phyloP scores from a whole-genome alignment of 1,139 yeast species.

The Hemisphaericaspora xylanilytica region DNA sequence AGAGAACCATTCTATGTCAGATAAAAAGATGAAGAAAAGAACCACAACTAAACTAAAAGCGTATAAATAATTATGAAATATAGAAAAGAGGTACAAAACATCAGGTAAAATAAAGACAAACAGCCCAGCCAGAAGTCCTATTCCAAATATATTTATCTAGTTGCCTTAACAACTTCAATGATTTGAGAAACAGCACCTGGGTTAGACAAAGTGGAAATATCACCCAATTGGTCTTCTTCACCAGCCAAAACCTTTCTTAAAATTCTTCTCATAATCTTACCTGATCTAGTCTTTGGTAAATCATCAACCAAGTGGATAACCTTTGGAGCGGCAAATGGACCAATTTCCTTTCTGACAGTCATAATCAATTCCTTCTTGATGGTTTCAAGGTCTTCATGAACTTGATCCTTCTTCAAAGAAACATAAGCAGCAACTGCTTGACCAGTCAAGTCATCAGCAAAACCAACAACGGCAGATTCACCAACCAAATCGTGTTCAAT shows the following conservation, averaged over 20 bases:
- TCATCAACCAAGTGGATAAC: constrained; percentile 68
- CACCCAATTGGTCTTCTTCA: constrained; percentile 77
- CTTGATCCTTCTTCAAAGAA: constrained; percentile 50
- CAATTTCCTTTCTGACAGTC: constrained; percentile 76
- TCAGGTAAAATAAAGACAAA: background rate
- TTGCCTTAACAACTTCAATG: constrained; percentile 54
- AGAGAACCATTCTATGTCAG: constrained; percentile 2
- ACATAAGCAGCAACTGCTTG: constrained; percentile 84
- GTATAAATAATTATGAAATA: no score
- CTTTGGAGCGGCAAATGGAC: constrained; percentile 84
- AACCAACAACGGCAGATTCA: constrained; percentile 79
- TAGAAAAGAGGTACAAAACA: background rate
- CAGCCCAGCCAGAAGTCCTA: no score
- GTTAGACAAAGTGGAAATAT: constrained; percentile 72
- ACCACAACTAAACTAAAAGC: no score
- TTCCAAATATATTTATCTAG: constrained; percentile 13
- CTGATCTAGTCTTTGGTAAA: constrained; percentile 80
- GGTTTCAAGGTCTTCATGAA: constrained; percentile 47
- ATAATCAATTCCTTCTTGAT: constrained; percentile 66
- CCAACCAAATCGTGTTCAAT: constrained; percentile 69
- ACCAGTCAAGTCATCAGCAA: constrained; percentile 78
- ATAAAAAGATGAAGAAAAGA: constrained; percentile 1
- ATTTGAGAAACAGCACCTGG: constrained; percentile 68
- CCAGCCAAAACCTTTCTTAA: constrained; percentile 75
- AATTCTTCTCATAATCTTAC: constrained; percentile 82